Conservation (phyloP, 2,329 filamentous ascomycete genomes). For the Elsinoe australis region DNA sequence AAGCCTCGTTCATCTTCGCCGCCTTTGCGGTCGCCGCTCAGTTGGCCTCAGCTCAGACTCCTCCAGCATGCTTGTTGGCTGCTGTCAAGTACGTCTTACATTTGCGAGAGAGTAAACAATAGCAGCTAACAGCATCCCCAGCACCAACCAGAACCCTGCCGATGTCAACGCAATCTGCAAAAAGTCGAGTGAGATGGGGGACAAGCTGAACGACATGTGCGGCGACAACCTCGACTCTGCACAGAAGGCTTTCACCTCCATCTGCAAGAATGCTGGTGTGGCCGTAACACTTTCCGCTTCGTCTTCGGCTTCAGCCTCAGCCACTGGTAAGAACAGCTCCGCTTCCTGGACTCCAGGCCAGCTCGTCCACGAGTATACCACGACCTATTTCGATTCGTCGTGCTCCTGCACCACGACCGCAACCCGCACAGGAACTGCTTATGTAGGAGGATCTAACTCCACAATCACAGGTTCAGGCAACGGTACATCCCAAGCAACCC, state of each 20-base stretch:
- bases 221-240: constrained; percentile 26
- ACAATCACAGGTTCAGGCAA: constrained; percentile 15
- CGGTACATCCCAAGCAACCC: constrained; percentile 3
- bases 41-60: constrained; percentile 34
- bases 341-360: constrained; percentile 19
- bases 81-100: constrained; percentile 41
- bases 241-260: constrained; percentile 26
- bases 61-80: constrained; percentile 45
- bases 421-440: constrained; percentile 16
- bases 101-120: neutral
- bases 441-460: constrained; percentile 16
- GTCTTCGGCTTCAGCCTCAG: constrained; percentile 19
- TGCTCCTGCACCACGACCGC: constrained; percentile 25
- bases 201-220: constrained; percentile 27
- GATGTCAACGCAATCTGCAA: constrained; percentile 30
- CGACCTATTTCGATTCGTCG: constrained; percentile 23
- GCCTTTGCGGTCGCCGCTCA: constrained; percentile 40
- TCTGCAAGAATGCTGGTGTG: constrained; percentile 29
- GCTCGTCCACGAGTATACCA: constrained; percentile 23
- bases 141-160: constrained; percentile 29
- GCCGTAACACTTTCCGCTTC: constrained; percentile 21
- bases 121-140: constrained; percentile 20
- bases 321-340: constrained; percentile 15
- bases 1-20: constrained; percentile 37
- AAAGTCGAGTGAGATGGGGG: constrained; percentile 25